Percentiles rank a stretch among this genome's conserved stretches.
These are phyloP conservation scores for Talaromyces sp. DNA, from an alignment of 2,329 filamentous ascomycete genomes.

Conservation along the genomic window DNA sequence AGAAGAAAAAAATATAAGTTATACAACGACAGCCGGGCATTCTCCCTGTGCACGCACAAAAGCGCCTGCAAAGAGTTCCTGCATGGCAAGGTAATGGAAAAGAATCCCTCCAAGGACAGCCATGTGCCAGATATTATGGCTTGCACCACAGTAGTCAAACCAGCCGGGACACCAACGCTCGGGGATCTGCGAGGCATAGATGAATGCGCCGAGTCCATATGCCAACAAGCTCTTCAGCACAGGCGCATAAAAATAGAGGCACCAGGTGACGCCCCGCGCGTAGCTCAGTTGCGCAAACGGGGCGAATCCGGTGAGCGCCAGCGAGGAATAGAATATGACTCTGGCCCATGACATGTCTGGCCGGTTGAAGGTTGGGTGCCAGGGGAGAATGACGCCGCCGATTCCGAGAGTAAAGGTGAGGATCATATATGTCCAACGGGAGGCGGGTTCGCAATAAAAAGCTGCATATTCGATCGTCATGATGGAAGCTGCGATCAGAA, in stretches of 20 bases:
- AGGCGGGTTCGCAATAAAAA: conserved; percentile 93
- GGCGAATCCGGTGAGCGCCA: conserved; percentile 82
- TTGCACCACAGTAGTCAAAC: conserved; percentile 93
- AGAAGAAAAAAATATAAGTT: neutral
- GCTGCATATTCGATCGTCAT: conserved; percentile 98
- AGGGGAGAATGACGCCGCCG: conserved; percentile 84
- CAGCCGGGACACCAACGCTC: conserved; percentile 88
- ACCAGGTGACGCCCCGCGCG: conserved; percentile 72
- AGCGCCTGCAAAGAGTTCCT: conserved; percentile 79
- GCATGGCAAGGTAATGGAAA: conserved; percentile 97
- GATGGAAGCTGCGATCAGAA: conserved; percentile 88
- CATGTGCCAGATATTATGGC: conserved; percentile 96
- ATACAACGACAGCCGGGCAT: conserved; percentile 20
- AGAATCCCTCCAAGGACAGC: conserved; percentile 91
- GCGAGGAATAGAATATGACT: conserved; percentile 83
- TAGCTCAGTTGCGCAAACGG: conserved; percentile 78
- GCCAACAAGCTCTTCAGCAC: conserved; percentile 81
- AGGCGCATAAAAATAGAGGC: conserved; percentile 82
- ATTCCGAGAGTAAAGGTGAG: conserved; percentile 76
- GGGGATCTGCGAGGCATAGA: conserved; percentile 89
- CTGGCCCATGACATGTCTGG: conserved; percentile 88
- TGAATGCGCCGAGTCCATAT: conserved; percentile 74
- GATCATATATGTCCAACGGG: conserved; percentile 79
- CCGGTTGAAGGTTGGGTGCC: conserved; percentile 93
- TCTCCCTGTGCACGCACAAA: conserved; percentile 60